Evolutionary conservation across 768 basidiomycete genomes (phyloP).

Genomic region (Sporobolomyces roseus): DNA sequence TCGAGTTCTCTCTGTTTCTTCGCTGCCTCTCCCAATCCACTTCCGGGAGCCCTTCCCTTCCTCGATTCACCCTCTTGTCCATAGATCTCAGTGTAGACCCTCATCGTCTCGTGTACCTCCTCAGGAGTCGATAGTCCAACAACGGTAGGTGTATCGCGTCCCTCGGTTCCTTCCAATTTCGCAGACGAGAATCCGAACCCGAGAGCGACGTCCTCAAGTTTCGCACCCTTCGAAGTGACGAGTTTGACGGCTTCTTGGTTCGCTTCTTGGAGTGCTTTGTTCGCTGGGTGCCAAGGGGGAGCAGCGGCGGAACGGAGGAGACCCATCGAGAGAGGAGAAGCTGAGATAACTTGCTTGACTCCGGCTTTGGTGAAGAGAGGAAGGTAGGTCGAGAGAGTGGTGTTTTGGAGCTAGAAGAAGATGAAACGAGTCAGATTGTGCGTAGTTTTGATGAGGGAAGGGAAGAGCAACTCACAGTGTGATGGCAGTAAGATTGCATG

Average conservation of each 20-base stretch:
- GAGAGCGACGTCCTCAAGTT: constrained; percentile 65
- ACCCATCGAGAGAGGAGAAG: constrained; percentile 82
- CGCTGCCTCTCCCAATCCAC: constrained; percentile 14
- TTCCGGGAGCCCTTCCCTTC: constrained; percentile 54
- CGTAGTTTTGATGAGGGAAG: neutral
- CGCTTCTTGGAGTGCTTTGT: constrained; percentile 55
- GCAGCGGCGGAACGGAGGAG: constrained; percentile 59
- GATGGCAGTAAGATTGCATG: constrained; percentile 74
- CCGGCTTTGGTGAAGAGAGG: constrained; percentile 63
- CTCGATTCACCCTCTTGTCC: constrained; percentile 48
- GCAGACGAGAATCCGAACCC: constrained; percentile 60
- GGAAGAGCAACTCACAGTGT: constrained; percentile 49
- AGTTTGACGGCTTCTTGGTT: constrained; percentile 50
- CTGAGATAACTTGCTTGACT: constrained; percentile 65
- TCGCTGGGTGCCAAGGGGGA: constrained; percentile 75
- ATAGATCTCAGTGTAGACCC: constrained; percentile 63
- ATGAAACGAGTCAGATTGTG: no score
- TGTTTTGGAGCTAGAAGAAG: constrained; percentile 39
- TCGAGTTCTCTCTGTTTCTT: constrained; percentile 30
- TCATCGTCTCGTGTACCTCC: constrained; percentile 72
- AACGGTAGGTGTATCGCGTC: constrained; percentile 59
- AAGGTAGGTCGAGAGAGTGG: constrained; percentile 42
- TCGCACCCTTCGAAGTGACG: constrained; percentile 12
- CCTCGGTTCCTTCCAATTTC: constrained; percentile 35
- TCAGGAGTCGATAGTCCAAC: constrained; percentile 64